A percentile compares a stretch with the other conserved stretches of the same genome.
Evolutionary conservation across 176 grass and related monocot genomes (phyloP).

Genomic region (Guadua angustifolia): DNA sequence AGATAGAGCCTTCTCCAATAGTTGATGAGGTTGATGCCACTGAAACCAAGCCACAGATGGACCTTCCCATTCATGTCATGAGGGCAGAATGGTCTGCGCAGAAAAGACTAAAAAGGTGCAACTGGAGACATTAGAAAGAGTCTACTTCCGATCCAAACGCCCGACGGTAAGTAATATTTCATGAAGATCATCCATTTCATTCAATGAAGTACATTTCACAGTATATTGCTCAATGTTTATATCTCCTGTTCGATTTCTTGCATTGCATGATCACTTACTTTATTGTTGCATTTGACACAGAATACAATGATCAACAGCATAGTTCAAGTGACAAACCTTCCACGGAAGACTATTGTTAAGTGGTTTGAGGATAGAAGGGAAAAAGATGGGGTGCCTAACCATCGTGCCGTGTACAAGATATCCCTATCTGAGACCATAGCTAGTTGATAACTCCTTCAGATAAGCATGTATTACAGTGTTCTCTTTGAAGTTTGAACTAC

Average conservation of each 20-base stretch:
- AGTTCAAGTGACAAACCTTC: constrained; percentile 89
- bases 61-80: constrained; percentile 68
- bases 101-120: constrained; percentile 88
- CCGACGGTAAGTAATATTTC: constrained; percentile 70
- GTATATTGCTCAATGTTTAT: background rate
- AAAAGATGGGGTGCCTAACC: constrained; percentile 65
- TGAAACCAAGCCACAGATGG: constrained; percentile 48
- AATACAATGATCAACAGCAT: constrained; percentile 89
- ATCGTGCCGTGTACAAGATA: constrained; percentile 53
- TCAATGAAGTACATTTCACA: background rate
- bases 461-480: constrained; percentile 30
- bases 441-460: constrained; percentile 46
- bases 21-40: constrained; percentile 38
- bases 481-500: constrained; percentile 24
- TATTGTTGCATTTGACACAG: constrained; percentile 55
- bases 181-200: constrained; percentile 28
- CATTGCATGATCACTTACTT: constrained; percentile 10
- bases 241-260: constrained; percentile 2
- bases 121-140: constrained; percentile 78
- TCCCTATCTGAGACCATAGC: constrained; percentile 54
- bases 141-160: constrained; percentile 75
- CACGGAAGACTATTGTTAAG: constrained; percentile 73
- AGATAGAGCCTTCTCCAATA: constrained; percentile 31
- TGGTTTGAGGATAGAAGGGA: constrained; percentile 95
- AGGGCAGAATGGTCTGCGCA: constrained; percentile 56